Evolutionary conservation across 176 grass and related monocot genomes (phyloP).

Genomic region (Oryza rufipogon): DNA sequence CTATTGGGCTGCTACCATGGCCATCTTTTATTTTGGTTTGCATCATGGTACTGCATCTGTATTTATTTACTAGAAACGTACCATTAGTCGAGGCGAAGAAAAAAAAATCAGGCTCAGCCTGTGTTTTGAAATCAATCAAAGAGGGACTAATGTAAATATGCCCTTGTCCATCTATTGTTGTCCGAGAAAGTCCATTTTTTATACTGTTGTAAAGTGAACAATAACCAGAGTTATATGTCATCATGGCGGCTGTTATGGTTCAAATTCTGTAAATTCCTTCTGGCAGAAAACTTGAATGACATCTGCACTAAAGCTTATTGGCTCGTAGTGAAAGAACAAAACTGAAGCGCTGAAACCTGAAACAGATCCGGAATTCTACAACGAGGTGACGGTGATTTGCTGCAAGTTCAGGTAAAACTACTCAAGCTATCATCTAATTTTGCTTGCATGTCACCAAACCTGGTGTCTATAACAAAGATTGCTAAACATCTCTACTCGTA

Average conservation of each 20-base stretch:
- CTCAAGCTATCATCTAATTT: neutral
- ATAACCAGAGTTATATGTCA: neutral
- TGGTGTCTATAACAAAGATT: neutral
- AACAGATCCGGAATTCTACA: neutral
- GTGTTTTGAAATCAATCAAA: neutral
- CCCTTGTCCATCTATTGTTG: neutral
- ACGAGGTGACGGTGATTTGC: neutral
- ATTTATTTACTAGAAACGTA: neutral
- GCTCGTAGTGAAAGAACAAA: neutral
- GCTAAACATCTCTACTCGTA: neutral
- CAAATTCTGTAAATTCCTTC: neutral
- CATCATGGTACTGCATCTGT: neutral
- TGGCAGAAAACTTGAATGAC: neutral
- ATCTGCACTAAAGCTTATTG: neutral
- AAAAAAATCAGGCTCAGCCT: neutral
- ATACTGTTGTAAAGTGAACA: neutral
- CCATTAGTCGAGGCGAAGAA: neutral
- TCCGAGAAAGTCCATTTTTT: neutral
- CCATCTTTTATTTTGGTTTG: neutral
- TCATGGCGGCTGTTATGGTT: neutral
- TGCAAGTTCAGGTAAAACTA: neutral
- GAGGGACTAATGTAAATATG: conserved; percentile 2
- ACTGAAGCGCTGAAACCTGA: neutral
- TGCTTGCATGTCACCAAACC: neutral
- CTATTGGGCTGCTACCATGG: neutral